phyloP scores from a whole-genome alignment of 2,329 filamentous ascomycete species.

The Rhexocercosporidium sp. region DNA sequence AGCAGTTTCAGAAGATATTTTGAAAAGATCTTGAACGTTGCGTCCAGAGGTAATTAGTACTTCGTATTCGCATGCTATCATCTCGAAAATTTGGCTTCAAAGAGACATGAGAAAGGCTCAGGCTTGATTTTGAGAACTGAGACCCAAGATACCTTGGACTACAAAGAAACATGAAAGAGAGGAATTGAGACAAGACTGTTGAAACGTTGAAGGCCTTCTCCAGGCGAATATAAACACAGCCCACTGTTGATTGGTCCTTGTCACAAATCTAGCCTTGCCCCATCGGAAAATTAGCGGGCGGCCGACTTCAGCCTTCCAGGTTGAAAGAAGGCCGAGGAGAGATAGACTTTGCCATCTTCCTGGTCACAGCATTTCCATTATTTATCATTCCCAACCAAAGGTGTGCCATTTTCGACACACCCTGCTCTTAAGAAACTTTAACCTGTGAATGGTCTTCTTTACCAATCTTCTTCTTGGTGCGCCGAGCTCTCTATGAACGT shows the following conservation, averaged over 20 bases:
- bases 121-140: too few relatives aligned
- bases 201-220: not conserved
- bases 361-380: not conserved
- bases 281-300: constrained; percentile 2
- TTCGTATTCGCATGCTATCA: too few relatives aligned
- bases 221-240: not conserved
- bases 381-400: not conserved
- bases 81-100: too few relatives aligned
- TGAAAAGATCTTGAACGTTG: not conserved
- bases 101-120: too few relatives aligned
- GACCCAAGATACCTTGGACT: too few relatives aligned
- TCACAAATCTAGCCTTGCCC: constrained; percentile 3
- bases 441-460: constrained; percentile 13
- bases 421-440: not conserved
- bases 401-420: not conserved
- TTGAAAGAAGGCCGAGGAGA: constrained; percentile 12
- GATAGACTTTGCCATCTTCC: constrained; percentile 3
- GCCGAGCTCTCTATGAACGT: constrained; percentile 17
- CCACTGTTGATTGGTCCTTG: not conserved
- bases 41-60: too few relatives aligned
- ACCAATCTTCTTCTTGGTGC: constrained; percentile 14
- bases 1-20: not conserved
- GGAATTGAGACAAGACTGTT: too few relatives aligned
- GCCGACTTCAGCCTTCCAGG: constrained; percentile 12
- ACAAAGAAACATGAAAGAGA: too few relatives aligned